These are phyloP conservation scores for Alloteropsis semialata DNA, from an alignment of 176 grass and related monocot genomes.

Conservation along the genomic window DNA sequence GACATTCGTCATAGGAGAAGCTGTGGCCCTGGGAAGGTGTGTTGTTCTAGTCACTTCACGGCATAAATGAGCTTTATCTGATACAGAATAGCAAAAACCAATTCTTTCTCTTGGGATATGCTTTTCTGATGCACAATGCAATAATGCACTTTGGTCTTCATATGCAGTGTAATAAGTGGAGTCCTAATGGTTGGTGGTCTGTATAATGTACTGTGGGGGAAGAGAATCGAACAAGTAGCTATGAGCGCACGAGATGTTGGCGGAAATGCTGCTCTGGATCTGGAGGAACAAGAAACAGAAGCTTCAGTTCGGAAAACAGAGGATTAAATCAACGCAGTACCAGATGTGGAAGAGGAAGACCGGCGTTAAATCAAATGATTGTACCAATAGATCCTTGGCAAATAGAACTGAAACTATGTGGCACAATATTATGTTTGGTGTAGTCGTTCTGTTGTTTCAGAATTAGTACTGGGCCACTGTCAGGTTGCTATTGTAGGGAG, in stretches of 20 bases:
- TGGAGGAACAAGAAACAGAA: constrained; percentile 18
- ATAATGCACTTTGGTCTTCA: neutral
- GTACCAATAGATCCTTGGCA: neutral
- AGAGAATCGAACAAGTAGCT: constrained; percentile 41
- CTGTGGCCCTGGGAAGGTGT: constrained; percentile 44
- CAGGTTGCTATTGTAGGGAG: too few species aligned
- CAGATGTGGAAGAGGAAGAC: neutral
- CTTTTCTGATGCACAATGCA: neutral
- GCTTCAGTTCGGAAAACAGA: neutral
- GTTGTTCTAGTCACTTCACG: neutral
- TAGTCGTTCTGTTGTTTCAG: too few species aligned
- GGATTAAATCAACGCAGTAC: neutral
- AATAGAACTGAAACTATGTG: neutral
- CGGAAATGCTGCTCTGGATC: neutral
- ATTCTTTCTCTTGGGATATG: neutral
- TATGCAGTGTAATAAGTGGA: constrained; percentile 41
- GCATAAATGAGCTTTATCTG: neutral
- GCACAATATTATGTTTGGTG: too few species aligned
- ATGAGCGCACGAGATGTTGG: neutral
- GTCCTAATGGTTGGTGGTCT: constrained; percentile 45
- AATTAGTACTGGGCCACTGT: too few species aligned
- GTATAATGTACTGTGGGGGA: constrained; percentile 47
- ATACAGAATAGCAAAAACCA: neutral
- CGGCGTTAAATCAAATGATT: neutral
- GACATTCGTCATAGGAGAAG: constrained; percentile 43